These are phyloP conservation scores for Diplodia corticola DNA, from an alignment of 2,329 filamentous ascomycete genomes.

Conservation along the genomic window DNA sequence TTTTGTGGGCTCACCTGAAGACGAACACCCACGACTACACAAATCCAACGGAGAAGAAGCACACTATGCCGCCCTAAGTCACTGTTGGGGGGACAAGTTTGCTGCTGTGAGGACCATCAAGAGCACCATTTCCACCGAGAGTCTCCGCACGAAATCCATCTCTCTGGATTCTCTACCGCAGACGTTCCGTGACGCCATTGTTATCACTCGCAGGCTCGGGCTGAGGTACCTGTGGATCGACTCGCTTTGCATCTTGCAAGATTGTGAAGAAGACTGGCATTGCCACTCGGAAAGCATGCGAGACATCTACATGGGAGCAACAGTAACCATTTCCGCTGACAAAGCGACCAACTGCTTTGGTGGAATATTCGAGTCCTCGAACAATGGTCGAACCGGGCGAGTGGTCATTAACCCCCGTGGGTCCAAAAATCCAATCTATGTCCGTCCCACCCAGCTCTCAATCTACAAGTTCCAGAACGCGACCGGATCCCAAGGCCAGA, in stretches of 20 bases:
- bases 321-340: neutral
- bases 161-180: neutral
- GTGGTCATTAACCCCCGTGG: neutral
- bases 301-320: neutral
- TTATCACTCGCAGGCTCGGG: conserved; percentile 4
- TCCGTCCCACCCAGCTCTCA: neutral
- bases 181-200: conserved; percentile 24
- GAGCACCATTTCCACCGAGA: neutral
- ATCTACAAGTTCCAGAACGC: neutral
- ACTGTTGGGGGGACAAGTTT: conserved; percentile 27
- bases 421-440: neutral
- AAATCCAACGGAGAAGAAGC: neutral
- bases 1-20: neutral
- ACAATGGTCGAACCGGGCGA: neutral
- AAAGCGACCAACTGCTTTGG: neutral
- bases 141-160: neutral
- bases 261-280: conserved; percentile 21
- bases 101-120: neutral
- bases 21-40: neutral
- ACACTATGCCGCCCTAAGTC: conserved; percentile 22
- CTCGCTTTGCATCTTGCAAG: conserved; percentile 26
- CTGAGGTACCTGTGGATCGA: conserved; percentile 26
- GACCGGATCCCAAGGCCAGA: neutral
- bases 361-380: neutral
- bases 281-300: conserved; percentile 4